Evolutionary conservation across 2,329 filamentous ascomycete species (phyloP).

Genomic region (Stemphylium lycopersici): DNA sequence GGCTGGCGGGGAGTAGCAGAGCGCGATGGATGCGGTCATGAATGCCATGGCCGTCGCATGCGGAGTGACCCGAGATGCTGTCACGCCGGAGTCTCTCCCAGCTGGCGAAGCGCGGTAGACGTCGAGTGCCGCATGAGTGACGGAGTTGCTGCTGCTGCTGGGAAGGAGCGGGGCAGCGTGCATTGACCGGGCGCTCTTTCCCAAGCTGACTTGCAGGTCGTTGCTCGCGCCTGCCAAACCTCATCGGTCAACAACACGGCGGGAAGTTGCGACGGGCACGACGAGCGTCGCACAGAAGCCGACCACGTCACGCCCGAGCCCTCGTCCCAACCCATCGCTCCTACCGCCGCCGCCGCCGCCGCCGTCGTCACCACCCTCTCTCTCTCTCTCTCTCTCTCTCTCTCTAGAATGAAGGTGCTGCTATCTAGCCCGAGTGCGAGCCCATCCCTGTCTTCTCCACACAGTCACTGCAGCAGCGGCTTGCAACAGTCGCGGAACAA

Average conservation of each 20-base stretch:
- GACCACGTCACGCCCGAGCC: constrained; percentile 21
- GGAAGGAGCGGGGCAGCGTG: constrained; percentile 18
- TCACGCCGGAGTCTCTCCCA: not conserved
- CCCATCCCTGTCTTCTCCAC: constrained; percentile 26
- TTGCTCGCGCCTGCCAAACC: constrained; percentile 18
- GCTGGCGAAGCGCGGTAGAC: not conserved
- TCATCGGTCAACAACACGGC: constrained; percentile 24
- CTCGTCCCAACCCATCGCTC: constrained; percentile 3
- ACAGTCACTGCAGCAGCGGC: constrained; percentile 18
- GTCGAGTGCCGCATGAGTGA: not conserved
- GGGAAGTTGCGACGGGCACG: constrained; percentile 21
- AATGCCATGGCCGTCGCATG: constrained; percentile 2
- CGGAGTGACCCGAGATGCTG: constrained; percentile 1
- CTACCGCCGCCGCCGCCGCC: too few relatives aligned
- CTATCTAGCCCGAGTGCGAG: constrained; percentile 15
- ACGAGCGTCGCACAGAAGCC: constrained; percentile 19
- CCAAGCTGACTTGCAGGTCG: constrained; percentile 6
- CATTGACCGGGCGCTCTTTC: constrained; percentile 26
- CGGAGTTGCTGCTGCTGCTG: not conserved
- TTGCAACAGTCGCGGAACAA: constrained; percentile 11
- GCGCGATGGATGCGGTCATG: constrained; percentile 8
- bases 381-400: too few relatives aligned
- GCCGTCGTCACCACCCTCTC: not conserved
- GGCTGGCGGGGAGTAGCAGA: too few relatives aligned
- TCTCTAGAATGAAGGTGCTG: constrained; percentile 15